Percentiles rank a stretch among this genome's conserved stretches.
phyloP scores from a whole-genome alignment of 345 rosid species.

The Arabis hirsuta region DNA sequence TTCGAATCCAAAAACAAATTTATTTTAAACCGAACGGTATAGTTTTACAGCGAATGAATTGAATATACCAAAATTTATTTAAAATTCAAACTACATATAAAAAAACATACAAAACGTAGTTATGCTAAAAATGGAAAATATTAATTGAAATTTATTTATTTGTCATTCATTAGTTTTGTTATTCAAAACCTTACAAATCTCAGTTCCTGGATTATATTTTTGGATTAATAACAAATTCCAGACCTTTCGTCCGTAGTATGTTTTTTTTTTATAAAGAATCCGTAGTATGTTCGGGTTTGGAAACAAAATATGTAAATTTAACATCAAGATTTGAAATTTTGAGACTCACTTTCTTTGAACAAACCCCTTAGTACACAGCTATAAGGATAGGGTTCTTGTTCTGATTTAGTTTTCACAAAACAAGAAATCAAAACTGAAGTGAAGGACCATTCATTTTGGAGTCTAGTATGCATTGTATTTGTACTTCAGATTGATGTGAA shows the following conservation, averaged over 20 bases:
- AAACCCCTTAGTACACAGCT: background rate
- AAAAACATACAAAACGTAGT: background rate
- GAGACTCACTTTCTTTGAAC: background rate
- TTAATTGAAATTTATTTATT: background rate
- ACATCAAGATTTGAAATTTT: constrained; percentile 14
- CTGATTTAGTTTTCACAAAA: constrained; percentile 4
- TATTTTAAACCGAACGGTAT: background rate
- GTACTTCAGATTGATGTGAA: background rate
- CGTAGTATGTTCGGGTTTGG: constrained; percentile 9
- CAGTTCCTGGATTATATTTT: background rate
- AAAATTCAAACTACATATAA: background rate
- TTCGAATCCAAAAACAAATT: background rate
- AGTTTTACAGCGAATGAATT: too few species aligned
- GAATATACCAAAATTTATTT: background rate
- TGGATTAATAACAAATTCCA: background rate
- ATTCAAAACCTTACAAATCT: background rate
- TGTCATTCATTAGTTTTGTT: background rate
- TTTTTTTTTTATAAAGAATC: too few species aligned
- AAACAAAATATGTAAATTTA: constrained; percentile 2
- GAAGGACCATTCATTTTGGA: constrained; percentile 32
- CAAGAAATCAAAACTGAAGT: constrained; percentile 32
- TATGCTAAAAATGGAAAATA: background rate
- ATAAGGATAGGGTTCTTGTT: background rate
- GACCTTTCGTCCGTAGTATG: background rate
- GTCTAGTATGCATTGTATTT: constrained; percentile 20